phyloP scores from a whole-genome alignment of 306 rosid species.

The Spatholobus suberectus region DNA sequence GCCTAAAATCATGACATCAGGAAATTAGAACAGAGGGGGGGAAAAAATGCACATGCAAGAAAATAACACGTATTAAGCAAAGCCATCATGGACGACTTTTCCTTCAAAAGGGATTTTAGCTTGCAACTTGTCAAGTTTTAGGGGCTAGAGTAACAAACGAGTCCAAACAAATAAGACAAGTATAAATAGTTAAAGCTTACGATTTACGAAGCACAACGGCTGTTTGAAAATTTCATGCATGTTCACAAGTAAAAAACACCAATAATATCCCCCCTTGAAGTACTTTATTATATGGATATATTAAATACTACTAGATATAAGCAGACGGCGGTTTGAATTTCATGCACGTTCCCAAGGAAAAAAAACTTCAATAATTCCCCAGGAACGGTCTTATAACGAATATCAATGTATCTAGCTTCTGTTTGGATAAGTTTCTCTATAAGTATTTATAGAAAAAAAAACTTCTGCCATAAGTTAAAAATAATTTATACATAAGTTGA shows the following conservation, averaged over 20 bases:
- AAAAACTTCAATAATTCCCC: not conserved
- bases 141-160: not conserved
- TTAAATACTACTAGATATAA: not conserved
- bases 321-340: not conserved
- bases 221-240: constrained; percentile 17
- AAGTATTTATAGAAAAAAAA: no score
- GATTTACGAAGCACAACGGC: not conserved
- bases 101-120: constrained; percentile 11
- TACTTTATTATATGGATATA: not conserved
- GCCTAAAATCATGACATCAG: not conserved
- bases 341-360: not conserved
- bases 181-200: not conserved
- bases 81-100: constrained; percentile 25
- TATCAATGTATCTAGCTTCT: not conserved
- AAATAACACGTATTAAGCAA: not conserved
- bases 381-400: not conserved
- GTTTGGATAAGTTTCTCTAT: no score
- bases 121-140: constrained; percentile 15
- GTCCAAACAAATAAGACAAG: constrained; percentile 13
- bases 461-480: no score
- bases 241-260: not conserved
- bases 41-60: not conserved
- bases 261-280: not conserved
- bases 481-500: no score
- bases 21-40: not conserved